Evolutionary conservation across 345 rosid genomes (phyloP).

Genomic region (Odontarrhena argentea): DNA sequence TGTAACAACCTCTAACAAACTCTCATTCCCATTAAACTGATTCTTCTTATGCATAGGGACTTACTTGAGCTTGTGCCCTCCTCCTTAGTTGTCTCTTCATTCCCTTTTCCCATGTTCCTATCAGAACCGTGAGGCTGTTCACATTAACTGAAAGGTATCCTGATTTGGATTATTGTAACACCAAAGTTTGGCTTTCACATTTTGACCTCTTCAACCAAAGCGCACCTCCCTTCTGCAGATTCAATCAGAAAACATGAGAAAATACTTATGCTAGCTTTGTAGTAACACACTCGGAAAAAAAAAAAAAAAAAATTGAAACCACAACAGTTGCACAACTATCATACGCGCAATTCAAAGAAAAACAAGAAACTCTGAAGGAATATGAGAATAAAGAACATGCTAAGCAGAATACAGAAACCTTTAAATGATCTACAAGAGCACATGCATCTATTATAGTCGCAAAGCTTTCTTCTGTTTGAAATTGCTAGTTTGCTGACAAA

Average conservation of each 20-base stretch:
- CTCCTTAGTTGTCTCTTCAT: too few relatives aligned
- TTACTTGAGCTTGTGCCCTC: too few relatives aligned
- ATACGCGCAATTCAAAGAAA: background rate
- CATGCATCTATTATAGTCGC: background rate
- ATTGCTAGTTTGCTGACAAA: background rate
- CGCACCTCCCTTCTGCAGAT: conserved; percentile 7
- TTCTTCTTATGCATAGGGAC: too few relatives aligned
- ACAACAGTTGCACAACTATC: background rate
- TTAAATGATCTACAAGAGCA: conserved; percentile 1
- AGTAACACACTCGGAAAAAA: background rate
- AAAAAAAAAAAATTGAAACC: background rate
- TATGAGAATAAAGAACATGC: background rate
- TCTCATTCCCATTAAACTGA: too few relatives aligned
- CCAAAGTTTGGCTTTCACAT: conserved; percentile 1
- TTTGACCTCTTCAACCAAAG: conserved; percentile 5
- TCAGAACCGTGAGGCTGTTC: too few relatives aligned
- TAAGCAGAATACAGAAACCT: conserved; percentile 3
- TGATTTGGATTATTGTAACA: background rate
- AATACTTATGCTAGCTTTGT: background rate
- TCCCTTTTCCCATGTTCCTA: too few relatives aligned
- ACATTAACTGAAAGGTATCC: too few relatives aligned
- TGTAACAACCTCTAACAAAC: too few relatives aligned
- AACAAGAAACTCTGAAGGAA: background rate
- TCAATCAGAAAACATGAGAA: background rate
- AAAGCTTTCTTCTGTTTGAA: background rate